Conservation (phyloP, 2,329 filamentous ascomycete genomes). For the Venturia oleaginea region DNA sequence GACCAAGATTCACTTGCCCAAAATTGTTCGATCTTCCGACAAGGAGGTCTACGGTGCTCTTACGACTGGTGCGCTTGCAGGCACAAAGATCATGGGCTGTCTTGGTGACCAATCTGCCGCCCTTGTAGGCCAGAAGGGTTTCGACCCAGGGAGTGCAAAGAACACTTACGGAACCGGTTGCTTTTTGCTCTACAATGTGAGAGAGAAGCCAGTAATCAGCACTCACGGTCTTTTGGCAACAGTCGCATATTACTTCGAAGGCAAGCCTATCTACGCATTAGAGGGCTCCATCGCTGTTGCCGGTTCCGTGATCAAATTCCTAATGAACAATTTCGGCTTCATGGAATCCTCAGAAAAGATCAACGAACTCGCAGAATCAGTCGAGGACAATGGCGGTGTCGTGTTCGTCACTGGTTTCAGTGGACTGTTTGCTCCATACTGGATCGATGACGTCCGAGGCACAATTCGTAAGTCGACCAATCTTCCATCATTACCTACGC, state of each 20-base stretch:
- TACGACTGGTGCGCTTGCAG: constrained; percentile 55
- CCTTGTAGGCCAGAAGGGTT: constrained; percentile 77
- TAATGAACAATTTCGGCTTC: constrained; percentile 57
- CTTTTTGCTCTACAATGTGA: constrained; percentile 84
- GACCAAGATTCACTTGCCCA: constrained; percentile 63
- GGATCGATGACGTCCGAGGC: constrained; percentile 87
- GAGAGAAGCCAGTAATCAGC: constrained; percentile 75
- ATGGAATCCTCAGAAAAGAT: constrained; percentile 54
- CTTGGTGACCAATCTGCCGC: constrained; percentile 81
- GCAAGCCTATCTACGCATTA: constrained; percentile 62
- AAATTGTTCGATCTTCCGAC: constrained; percentile 75
- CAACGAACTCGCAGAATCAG: constrained; percentile 53
- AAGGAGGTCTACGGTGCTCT: constrained; percentile 62
- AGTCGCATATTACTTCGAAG: constrained; percentile 75
- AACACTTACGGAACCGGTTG: constrained; percentile 89
- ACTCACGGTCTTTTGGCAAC: constrained; percentile 74
- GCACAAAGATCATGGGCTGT: constrained; percentile 67
- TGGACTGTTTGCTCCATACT: constrained; percentile 85
- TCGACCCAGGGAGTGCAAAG: constrained; percentile 73
- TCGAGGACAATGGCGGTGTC: constrained; percentile 71
- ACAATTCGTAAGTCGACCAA: constrained; percentile 44
- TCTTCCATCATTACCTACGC: background rate
- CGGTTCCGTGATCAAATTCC: constrained; percentile 64
- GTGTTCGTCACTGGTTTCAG: constrained; percentile 85
- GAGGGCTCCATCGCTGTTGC: constrained; percentile 79